phyloP scores from a whole-genome alignment of 768 basidiomycete genomes.

The Heimioporus sp. region DNA sequence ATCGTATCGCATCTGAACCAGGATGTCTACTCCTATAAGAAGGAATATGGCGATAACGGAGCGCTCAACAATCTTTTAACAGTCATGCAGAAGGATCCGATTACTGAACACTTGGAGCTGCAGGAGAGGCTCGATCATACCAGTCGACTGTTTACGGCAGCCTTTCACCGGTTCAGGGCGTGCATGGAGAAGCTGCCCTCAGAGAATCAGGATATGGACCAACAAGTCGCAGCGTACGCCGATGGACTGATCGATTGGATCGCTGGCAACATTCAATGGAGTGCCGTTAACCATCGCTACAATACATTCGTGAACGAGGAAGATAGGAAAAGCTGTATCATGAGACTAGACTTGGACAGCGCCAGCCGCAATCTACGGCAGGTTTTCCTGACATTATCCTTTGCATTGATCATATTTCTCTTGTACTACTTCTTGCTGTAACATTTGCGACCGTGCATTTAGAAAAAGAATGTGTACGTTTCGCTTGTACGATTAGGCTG shows the following conservation, averaged over 20 bases:
- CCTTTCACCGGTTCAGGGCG: constrained; percentile 20
- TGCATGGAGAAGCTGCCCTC: constrained; percentile 22
- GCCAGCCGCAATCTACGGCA: not conserved
- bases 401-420: constrained; percentile 7
- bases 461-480: no score
- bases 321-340: constrained; percentile 21
- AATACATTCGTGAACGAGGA: constrained; percentile 17
- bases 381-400: constrained; percentile 5
- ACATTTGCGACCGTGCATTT: no score
- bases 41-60: constrained; percentile 27
- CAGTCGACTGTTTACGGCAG: constrained; percentile 18
- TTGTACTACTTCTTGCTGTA: constrained; percentile 2
- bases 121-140: constrained; percentile 22
- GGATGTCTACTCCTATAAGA: constrained; percentile 32
- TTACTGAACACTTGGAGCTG: constrained; percentile 21
- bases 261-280: constrained; percentile 28
- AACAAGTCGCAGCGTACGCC: constrained; percentile 17
- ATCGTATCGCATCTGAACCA: not conserved
- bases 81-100: constrained; percentile 24
- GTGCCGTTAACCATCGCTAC: constrained; percentile 25
- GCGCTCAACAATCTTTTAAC: constrained; percentile 28
- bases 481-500: no score
- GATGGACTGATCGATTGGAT: constrained; percentile 29
- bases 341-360: constrained; percentile 14
- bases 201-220: constrained; percentile 14